Evolutionary conservation across 2,329 filamentous ascomycete species (phyloP), one percentile per base, ranked within the genome.

Genomic region (Ascosphaera pollenicola): DNA sequence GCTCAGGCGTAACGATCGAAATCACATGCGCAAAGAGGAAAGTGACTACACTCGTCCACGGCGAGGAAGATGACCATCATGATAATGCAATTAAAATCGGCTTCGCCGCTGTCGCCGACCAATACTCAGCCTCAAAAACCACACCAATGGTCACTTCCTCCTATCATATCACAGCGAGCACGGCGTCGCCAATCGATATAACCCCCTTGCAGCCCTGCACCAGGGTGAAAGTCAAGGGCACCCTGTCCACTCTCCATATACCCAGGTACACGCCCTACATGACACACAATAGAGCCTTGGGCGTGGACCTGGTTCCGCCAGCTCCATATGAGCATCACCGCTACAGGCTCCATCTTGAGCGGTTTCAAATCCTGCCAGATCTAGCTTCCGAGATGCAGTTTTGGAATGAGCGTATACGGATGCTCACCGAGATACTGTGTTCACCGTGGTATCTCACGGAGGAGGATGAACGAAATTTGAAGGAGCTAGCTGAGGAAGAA

Each of bases 1-100:
- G 70, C 47, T 73, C 68, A 50, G 72, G 71, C 28, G 59, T 57
- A 1, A 69, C 60, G 3, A 60, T 76, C 40, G 70, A 75, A 37
- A 54, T 74, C 15, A 62, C 69, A 16, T 60, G 65, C 32, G 52
- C 52, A 5, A 59, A 59, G 43, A 46, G 13, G 24, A 28, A 28
- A 28, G 24, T 28, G 7, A 28, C 7, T 7, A 13, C 13, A 7
- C 13, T 28, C 24, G 13, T 28, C 24, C 7, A 28, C 24, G 24
- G 13, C 24, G 24, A 28, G 7, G 24, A 28, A 7, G 13, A 28
- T 28, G 24, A 28, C 13, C 7, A 28, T 7, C 24, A 28, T 7
- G 7, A 13, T 28, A 28, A n/a, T n/a, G 24, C 24, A 28, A 28
- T 13, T 28, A 28, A n/a, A n/a, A n/a, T n/a, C n/a, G n/a, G n/a